phyloP scores from a whole-genome alignment of 768 basidiomycete genomes.

The Suillus lakei region DNA sequence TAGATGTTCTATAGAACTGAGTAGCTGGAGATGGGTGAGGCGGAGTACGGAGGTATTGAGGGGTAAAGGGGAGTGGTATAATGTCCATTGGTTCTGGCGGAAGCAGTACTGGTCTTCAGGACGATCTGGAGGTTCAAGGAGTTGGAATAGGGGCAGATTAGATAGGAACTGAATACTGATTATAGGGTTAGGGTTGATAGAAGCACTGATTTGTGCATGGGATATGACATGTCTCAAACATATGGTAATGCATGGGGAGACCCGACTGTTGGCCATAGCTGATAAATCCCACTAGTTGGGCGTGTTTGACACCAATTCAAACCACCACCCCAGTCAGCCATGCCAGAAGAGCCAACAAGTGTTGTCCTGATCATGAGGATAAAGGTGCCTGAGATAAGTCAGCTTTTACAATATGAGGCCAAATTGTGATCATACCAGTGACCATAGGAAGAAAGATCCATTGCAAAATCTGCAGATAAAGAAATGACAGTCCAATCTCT shows the following conservation, averaged over 20 bases:
- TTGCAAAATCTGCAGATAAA: slow-evolving; percentile 65
- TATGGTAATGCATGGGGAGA: slow-evolving; percentile 73
- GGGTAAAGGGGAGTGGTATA: no score
- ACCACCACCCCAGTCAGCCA: slow-evolving; percentile 85
- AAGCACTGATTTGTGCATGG: no score
- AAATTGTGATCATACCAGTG: slow-evolving; percentile 49
- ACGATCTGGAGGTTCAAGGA: no score
- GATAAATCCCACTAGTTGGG: slow-evolving; percentile 70
- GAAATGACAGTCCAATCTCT: slow-evolving; percentile 79
- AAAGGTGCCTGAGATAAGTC: slow-evolving; percentile 58
- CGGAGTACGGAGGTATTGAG: no score
- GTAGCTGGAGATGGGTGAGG: no score
- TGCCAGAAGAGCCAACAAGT: slow-evolving; percentile 74
- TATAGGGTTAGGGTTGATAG: no score
- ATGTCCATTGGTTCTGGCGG: no score
- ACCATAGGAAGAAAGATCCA: slow-evolving; percentile 81
- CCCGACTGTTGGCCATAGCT: slow-evolving; percentile 70
- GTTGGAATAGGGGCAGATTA: no score
- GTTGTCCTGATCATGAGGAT: slow-evolving; percentile 82
- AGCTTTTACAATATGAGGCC: neutral
- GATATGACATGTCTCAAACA: slow-evolving; percentile 29
- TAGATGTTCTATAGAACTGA: no score
- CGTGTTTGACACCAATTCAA: slow-evolving; percentile 68
- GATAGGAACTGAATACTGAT: no score
- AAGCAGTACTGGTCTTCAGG: no score